Evolutionary conservation across 1,284 basidiomycete species (phyloP), one percentile per base, ranked within the genome.

Genomic region (Bjerkandera adusta): DNA sequence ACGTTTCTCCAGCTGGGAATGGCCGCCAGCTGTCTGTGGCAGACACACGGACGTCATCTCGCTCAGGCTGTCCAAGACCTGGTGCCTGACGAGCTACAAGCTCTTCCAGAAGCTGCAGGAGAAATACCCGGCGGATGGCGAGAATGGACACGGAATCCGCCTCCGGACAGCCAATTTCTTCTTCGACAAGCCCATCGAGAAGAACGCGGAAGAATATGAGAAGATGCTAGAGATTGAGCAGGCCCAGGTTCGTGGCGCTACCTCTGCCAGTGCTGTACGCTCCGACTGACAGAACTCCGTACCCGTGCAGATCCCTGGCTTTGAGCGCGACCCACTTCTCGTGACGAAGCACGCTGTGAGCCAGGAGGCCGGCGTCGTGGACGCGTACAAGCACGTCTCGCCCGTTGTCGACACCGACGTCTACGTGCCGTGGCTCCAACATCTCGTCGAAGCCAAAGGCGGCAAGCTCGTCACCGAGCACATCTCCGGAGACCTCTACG

Each of bases 331-430:
- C 42, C 32, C 55, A 4, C 45, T 42, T 22, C 50, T 57, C 27
- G 49, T 56, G 18, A 45, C 49, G 16, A 49, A 57, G 45, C 59
- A 62, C 34, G 54, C 56, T 6, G 56, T 68, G 30, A 63, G 63
- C 48, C 60, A 57, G 35, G 51, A 54, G 24, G 58, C 61, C n/a
- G 62, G 62, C n/a, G 63, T 62, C 25, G 59, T 63, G 15, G 68
- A 70, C 38, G 64, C 67, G 4, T 69, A 69, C 51, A 60, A 64
- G 45, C 56, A 63, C 40, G 49, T 63, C 18, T 57, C 64, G 2
- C 67, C 68, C 10, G 59, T 65, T 45, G 60, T 70, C 49, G 68
- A 68, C 51, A 68, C 67, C 15, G 68, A 70, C 55, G 54, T 53
- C 15, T 63, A 62, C 48, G 65, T 68, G 63, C 47, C 48, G 20